Conservation (phyloP, 2,329 filamentous ascomycete genomes). For the Aspergillus amoenus region DNA sequence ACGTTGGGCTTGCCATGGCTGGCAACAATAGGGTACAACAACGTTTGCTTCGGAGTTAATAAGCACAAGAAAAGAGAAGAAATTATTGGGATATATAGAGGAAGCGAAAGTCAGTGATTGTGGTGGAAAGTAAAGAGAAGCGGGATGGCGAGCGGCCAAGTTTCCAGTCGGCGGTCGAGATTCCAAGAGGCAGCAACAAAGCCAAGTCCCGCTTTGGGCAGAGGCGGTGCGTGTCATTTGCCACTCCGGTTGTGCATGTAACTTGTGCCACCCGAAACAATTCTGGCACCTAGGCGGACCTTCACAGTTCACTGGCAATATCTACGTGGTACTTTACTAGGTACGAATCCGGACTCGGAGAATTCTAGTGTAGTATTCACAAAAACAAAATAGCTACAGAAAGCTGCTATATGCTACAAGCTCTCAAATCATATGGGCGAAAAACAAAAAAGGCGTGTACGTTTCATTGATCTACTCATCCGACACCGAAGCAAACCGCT, state of each 20-base stretch:
- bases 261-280: neutral
- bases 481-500: slow-evolving; percentile 94
- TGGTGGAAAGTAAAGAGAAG: slow-evolving; percentile 13
- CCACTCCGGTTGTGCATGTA: neutral
- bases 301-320: neutral
- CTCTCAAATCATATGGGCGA: slow-evolving; percentile 20
- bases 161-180: slow-evolving; percentile 9
- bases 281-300: neutral
- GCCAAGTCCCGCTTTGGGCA: slow-evolving; percentile 7
- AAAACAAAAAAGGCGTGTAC: neutral
- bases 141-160: slow-evolving; percentile 20
- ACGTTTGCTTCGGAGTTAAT: slow-evolving; percentile 14
- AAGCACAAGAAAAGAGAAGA: neutral
- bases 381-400: slow-evolving; percentile 33
- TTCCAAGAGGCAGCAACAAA: slow-evolving; percentile 12
- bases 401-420: slow-evolving; percentile 38
- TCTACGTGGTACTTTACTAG: neutral
- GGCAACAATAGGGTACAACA: slow-evolving; percentile 26
- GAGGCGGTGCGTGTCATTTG: slow-evolving; percentile 7
- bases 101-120: slow-evolving; percentile 2
- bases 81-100: slow-evolving; percentile 7
- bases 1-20: slow-evolving; percentile 45
- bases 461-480: slow-evolving; percentile 68
- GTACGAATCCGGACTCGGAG: too few species aligned
- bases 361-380: neutral